Evolutionary conservation across 768 basidiomycete genomes (phyloP), one percentile per base, ranked within the genome.

Genomic region (Wakefieldia striispora): DNA sequence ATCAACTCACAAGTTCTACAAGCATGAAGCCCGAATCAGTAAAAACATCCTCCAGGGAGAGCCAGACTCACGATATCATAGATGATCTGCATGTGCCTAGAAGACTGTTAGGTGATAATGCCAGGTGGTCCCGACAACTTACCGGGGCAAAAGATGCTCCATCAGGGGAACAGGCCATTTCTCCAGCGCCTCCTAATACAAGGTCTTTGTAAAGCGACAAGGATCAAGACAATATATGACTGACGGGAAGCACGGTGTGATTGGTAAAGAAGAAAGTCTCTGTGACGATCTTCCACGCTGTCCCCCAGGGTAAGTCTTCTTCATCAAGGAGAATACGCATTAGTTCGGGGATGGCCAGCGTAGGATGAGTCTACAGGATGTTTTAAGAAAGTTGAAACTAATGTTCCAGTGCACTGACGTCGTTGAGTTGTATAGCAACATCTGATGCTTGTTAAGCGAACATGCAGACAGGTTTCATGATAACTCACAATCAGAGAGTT

Each of bases 211-310:
- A 55, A 35, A 29, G 31, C 2, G 16, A 24, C 2, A 12, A 47
- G n/a, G n/a, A 34, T 19, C n/a, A 10, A 53, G 34, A 20, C 34
- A 34, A 3, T 4, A 17, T 13, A 40, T 34, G 42, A 77, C 82
- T 59, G 35, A 87, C 91, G 20, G 92, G 90, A 26, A 97, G 75
- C 26, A 98, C 94, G 8, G 91, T 93, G 69, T 93, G 94, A 67
- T 95, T 97, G 10, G 94, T 97, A 74, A 93, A 98, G 70, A 90
- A 93, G 75, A 97, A 95, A 3, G 90, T 92, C 64, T 86, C 86
- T 45, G 83, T 91, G 39, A 87, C 84, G 58, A 98, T 91, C 20
- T 76, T 68, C 97, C 97, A 99, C 4, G 97, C 95, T 14, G 69
- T 59, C 54, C 83, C 81, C 89, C 93, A 99, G 2, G 72, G 58